phyloP scores from a whole-genome alignment of 805 yeast genomes.

The Candida chilensis region DNA sequence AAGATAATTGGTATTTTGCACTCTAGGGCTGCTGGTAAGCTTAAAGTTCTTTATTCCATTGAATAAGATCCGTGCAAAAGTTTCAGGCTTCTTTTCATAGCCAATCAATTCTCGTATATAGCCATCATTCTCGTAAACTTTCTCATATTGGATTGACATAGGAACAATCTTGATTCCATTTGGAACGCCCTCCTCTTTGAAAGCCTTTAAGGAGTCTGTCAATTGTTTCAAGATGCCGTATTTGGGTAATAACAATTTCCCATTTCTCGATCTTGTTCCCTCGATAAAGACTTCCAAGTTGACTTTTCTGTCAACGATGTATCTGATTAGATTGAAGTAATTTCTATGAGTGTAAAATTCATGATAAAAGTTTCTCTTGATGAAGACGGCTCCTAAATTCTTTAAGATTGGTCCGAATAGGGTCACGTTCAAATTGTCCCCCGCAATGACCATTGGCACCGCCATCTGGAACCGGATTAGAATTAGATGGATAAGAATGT shows the following conservation, averaged over 20 bases:
- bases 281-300: constrained; percentile 54
- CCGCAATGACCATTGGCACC: constrained; percentile 51
- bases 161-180: constrained; percentile 34
- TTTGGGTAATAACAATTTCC: constrained; percentile 54
- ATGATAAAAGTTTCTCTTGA: constrained; percentile 37
- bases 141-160: constrained; percentile 49
- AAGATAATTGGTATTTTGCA: constrained; percentile 4
- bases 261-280: constrained; percentile 60
- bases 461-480: constrained; percentile 45
- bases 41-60: constrained; percentile 24
- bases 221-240: constrained; percentile 50
- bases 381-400: constrained; percentile 47
- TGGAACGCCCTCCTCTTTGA: constrained; percentile 11
- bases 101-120: constrained; percentile 51
- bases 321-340: constrained; percentile 38
- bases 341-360: constrained; percentile 29
- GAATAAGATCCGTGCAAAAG: constrained; percentile 24
- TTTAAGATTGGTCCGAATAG: constrained; percentile 41
- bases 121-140: constrained; percentile 46
- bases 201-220: constrained; percentile 33
- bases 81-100: constrained; percentile 45
- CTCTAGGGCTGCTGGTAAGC: constrained; percentile 10
- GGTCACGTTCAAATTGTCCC: constrained; percentile 57
- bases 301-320: constrained; percentile 34
- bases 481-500: constrained; percentile 45